Conservation (phyloP, 257 asterid species). For the Solanum pimpinellifolium region DNA sequence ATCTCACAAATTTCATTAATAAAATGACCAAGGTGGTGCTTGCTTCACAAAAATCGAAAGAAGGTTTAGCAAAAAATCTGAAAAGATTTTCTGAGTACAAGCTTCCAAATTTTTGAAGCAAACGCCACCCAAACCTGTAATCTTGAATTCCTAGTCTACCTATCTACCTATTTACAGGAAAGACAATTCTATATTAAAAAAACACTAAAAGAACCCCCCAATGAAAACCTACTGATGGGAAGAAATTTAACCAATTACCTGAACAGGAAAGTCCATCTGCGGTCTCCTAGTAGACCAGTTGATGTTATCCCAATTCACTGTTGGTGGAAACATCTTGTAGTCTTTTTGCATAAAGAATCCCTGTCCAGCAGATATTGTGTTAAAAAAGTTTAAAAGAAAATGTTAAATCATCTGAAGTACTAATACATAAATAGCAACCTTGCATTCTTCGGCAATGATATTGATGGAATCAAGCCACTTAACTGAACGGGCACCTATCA, state of each 20-base stretch:
- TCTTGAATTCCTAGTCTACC: background rate
- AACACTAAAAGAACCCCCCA: background rate
- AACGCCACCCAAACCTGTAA: background rate
- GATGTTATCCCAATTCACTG: constrained; percentile 94
- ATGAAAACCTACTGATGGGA: background rate
- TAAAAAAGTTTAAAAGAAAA: background rate
- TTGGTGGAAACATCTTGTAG: constrained; percentile 97
- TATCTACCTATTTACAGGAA: background rate
- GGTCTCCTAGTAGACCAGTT: constrained; percentile 87
- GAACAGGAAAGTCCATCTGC: constrained; percentile 92
- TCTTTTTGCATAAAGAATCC: constrained; percentile 97
- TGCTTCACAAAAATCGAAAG: background rate
- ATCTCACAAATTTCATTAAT: background rate
- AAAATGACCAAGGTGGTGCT: background rate
- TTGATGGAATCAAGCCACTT: constrained; percentile 93
- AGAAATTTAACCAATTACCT: constrained; percentile 31
- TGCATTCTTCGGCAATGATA: constrained; percentile 75
- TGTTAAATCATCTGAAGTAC: background rate
- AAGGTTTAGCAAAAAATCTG: no score
- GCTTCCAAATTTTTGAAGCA: background rate
- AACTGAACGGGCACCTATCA: constrained; percentile 97
- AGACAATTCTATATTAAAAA: background rate
- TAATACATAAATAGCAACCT: constrained; percentile 28
- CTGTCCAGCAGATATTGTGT: constrained; percentile 26
- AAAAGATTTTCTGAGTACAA: background rate